phyloP scores from a whole-genome alignment of 2,329 filamentous ascomycete species.

The Ambrosiella beaveri region DNA sequence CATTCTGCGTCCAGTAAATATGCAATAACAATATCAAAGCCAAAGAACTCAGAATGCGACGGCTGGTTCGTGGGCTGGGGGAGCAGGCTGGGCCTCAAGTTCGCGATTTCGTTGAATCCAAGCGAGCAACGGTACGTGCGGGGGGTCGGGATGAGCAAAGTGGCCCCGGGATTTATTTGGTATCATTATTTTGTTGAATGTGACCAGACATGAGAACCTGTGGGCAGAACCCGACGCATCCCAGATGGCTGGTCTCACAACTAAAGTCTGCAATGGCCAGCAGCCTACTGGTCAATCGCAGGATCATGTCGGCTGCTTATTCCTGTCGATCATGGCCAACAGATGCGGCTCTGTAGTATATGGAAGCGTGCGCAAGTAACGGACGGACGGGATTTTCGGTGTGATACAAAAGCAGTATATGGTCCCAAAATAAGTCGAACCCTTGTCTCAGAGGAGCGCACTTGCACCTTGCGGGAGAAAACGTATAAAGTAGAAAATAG shows the following conservation, averaged over 20 bases:
- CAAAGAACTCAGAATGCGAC: background rate
- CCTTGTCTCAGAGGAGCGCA: background rate
- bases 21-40: background rate
- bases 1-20: background rate
- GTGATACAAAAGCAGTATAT: background rate
- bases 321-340: background rate
- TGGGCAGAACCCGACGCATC: no score
- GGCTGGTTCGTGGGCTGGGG: background rate
- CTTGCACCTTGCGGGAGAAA: background rate
- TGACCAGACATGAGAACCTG: no score
- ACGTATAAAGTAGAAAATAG: background rate
- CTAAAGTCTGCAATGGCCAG: no score
- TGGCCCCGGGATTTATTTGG: no score
- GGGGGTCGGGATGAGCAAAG: no score
- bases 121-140: no score
- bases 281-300: background rate
- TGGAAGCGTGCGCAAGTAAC: background rate
- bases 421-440: background rate
- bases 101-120: background rate
- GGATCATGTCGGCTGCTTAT: background rate
- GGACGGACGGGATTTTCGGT: background rate
- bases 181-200: no score
- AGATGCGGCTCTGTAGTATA: background rate
- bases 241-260: no score
- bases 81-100: background rate